These are phyloP conservation scores for Globisporangium parvum DNA, from an alignment of 352 stramenopile genomes.

Conservation along the genomic window DNA sequence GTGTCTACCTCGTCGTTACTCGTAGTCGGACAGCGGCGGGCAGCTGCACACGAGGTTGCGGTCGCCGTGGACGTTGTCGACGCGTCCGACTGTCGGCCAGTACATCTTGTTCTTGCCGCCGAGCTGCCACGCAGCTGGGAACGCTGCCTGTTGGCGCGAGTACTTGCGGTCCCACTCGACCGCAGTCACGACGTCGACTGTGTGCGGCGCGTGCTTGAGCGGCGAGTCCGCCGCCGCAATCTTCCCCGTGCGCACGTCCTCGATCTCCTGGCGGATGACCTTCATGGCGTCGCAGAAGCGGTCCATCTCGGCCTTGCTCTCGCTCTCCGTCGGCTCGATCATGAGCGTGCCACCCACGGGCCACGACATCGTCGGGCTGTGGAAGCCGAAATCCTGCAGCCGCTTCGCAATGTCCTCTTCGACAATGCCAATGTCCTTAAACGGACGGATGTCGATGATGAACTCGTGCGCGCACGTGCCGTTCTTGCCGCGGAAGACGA, in stretches of 20 bases:
- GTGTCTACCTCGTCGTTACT: slow-evolving; percentile 24
- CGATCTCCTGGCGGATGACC: slow-evolving; percentile 96
- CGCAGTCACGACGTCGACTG: slow-evolving; percentile 90
- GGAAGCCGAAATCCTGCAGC: slow-evolving; percentile 99
- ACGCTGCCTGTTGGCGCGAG: slow-evolving; percentile 90
- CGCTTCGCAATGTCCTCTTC: slow-evolving; percentile 98
- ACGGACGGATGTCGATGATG: slow-evolving; percentile 97
- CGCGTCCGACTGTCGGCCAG: slow-evolving; percentile 95
- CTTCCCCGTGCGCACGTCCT: slow-evolving; percentile 92
- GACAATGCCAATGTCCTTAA: slow-evolving; percentile 95
- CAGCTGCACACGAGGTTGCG: slow-evolving; percentile 98
- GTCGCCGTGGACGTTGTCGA: slow-evolving; percentile 99
- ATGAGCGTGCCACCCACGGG: slow-evolving; percentile 98
- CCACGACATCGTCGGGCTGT: slow-evolving; percentile 99
- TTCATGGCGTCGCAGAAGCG: slow-evolving; percentile 96
- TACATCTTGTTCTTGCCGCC: slow-evolving; percentile 94
- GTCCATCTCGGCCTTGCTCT: slow-evolving; percentile 98
- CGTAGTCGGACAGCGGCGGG: slow-evolving; percentile 94
- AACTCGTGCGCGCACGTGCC: slow-evolving; percentile 99
- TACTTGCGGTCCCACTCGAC: slow-evolving; percentile 95
- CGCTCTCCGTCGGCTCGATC: slow-evolving; percentile 98
- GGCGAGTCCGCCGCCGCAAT: slow-evolving; percentile 90
- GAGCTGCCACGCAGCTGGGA: slow-evolving; percentile 94
- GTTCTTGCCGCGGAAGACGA: slow-evolving; percentile 95
- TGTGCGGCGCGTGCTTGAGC: slow-evolving; percentile 98